phyloP scores from a whole-genome alignment of 2,329 filamentous ascomycete species.

The Curvularia lunata region DNA sequence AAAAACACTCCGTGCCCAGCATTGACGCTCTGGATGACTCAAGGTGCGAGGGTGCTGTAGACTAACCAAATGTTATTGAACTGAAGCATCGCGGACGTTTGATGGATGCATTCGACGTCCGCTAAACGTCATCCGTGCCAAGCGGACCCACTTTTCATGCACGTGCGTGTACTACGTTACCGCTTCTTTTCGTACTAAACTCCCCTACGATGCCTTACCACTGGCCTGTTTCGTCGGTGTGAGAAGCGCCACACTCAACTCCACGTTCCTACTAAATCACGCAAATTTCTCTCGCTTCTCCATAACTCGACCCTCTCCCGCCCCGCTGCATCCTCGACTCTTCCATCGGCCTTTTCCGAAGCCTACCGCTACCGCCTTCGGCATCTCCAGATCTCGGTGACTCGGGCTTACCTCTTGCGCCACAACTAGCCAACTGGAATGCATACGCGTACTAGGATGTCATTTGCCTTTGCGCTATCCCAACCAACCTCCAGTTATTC shows the following conservation, averaged over 20 bases:
- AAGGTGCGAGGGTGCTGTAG: neutral
- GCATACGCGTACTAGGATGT: slow-evolving; percentile 1
- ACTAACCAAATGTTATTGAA: slow-evolving; percentile 8
- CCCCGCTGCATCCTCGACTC: slow-evolving; percentile 13
- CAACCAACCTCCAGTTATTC: slow-evolving; percentile 13
- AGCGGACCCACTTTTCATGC: slow-evolving; percentile 15
- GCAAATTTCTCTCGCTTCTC: slow-evolving; percentile 11
- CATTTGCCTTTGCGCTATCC: slow-evolving; percentile 6
- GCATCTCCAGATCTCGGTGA: slow-evolving; percentile 22
- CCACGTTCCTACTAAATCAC: slow-evolving; percentile 8
- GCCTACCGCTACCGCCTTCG: slow-evolving; percentile 15
- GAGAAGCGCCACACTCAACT: slow-evolving; percentile 30
- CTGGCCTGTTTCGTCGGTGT: slow-evolving; percentile 37
- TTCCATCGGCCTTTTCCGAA: slow-evolving; percentile 18
- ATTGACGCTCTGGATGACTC: neutral
- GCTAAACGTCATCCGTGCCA: slow-evolving; percentile 29
- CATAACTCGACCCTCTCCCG: slow-evolving; percentile 11
- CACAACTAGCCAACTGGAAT: slow-evolving; percentile 3
- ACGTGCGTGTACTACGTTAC: slow-evolving; percentile 27
- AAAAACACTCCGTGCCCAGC: neutral
- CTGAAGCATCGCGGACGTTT: slow-evolving; percentile 13
- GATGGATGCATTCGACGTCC: slow-evolving; percentile 12
- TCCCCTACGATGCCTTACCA: slow-evolving; percentile 11
- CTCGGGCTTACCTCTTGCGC: slow-evolving; percentile 6
- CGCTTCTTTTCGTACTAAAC: slow-evolving; percentile 34